phyloP scores from a whole-genome alignment of 1,284 basidiomycete species.

The Meira nashicola region DNA sequence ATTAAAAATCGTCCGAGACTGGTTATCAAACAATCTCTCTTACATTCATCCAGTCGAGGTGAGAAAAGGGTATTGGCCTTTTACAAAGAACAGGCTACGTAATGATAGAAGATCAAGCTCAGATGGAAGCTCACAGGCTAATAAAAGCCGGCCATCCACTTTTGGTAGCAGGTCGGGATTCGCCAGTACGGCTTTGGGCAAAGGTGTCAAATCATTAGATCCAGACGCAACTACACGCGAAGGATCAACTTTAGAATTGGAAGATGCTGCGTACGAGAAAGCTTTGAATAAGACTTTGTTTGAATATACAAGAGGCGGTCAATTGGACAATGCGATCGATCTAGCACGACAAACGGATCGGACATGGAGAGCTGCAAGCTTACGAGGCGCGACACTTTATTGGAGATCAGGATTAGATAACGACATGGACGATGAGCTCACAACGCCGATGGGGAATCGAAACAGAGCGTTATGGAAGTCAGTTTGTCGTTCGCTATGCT shows the following conservation, averaged over 20 bases:
- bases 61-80: slow-evolving; percentile 49
- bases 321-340: slow-evolving; percentile 74
- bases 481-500: slow-evolving; percentile 38
- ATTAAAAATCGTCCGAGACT: slow-evolving; percentile 46
- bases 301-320: slow-evolving; percentile 72
- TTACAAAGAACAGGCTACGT: slow-evolving; percentile 46
- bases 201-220: slow-evolving; percentile 40
- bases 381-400: slow-evolving; percentile 64
- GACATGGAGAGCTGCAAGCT: slow-evolving; percentile 82
- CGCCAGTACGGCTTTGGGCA: slow-evolving; percentile 17
- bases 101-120: slow-evolving; percentile 36
- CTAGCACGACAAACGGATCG: slow-evolving; percentile 78
- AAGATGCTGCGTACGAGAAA: slow-evolving; percentile 64
- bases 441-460: slow-evolving; percentile 41
- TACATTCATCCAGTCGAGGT: slow-evolving; percentile 40
- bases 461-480: slow-evolving; percentile 48
- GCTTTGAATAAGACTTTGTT: slow-evolving; percentile 69
- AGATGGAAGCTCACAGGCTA: slow-evolving; percentile 1
- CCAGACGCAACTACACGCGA: slow-evolving; percentile 45
- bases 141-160: neutral
- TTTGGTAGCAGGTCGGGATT: slow-evolving; percentile 2
- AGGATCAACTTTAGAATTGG: slow-evolving; percentile 29
- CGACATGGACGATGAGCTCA: slow-evolving; percentile 19
- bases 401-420: slow-evolving; percentile 11
- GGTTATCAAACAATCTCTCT: slow-evolving; percentile 24